A percentile compares a stretch with the other conserved stretches of the same genome.
Conservation (phyloP, 1,284 basidiomycete genomes). For the Lentinula novae-zelandiae region DNA sequence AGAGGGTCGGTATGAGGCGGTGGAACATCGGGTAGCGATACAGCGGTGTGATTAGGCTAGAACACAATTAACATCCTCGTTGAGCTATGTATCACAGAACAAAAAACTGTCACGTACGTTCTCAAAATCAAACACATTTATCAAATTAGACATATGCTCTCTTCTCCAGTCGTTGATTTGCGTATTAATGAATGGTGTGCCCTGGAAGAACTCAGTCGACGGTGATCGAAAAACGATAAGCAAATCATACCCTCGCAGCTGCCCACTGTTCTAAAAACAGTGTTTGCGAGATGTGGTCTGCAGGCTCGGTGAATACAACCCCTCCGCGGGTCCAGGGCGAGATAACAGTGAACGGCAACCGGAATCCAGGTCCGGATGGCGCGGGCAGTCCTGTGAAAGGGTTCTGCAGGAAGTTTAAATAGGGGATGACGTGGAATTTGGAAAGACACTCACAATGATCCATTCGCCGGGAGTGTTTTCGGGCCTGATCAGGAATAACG, state of each 20-base stretch:
- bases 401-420: neutral
- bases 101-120: neutral
- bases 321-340: constrained; percentile 12
- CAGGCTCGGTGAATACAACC: constrained; percentile 9
- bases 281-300: constrained; percentile 11
- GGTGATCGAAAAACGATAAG: neutral
- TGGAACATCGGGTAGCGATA: neutral
- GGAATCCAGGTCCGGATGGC: constrained; percentile 8
- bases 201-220: neutral
- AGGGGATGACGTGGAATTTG: neutral
- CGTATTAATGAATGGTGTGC: constrained; percentile 9
- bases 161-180: constrained; percentile 12
- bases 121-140: constrained; percentile 10
- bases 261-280: constrained; percentile 12
- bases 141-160: constrained; percentile 12
- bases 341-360: constrained; percentile 7
- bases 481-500: neutral
- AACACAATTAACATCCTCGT: neutral
- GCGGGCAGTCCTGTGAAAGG: constrained; percentile 8
- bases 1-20: constrained; percentile 10
- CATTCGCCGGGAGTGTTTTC: constrained; percentile 10
- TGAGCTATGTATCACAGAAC: too few species aligned
- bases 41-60: constrained; percentile 8
- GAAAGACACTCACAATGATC: constrained; percentile 5
- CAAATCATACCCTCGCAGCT: constrained; percentile 1